A percentile compares a stretch with the other conserved stretches of the same genome.
Evolutionary conservation across 2,329 filamentous ascomycete genomes (phyloP).

Genomic region (Alternaria metachromatica): DNA sequence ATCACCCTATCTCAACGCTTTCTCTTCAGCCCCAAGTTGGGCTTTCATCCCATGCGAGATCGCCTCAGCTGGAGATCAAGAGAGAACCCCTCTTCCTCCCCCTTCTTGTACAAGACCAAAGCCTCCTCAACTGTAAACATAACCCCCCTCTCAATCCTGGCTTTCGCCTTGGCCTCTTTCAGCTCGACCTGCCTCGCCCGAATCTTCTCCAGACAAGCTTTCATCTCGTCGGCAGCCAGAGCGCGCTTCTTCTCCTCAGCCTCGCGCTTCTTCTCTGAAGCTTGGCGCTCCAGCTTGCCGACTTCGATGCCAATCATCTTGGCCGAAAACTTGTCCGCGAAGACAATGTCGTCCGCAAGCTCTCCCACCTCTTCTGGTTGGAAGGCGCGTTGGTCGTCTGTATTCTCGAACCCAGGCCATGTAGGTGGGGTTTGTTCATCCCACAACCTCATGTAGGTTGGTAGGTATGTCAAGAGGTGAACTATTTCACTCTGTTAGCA

Average conservation of each 20-base stretch:
- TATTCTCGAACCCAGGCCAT: background rate
- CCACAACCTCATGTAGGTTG: background rate
- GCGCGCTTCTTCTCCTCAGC: background rate
- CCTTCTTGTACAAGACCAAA: background rate
- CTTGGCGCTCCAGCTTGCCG: background rate
- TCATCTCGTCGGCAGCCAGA: background rate
- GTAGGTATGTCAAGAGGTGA: background rate
- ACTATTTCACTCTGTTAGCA: background rate
- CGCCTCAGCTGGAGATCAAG: background rate
- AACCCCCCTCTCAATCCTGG: background rate
- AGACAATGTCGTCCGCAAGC: background rate
- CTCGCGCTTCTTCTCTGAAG: background rate
- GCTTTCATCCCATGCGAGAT: background rate
- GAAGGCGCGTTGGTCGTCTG: background rate
- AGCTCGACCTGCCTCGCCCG: background rate
- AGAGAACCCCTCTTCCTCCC: background rate
- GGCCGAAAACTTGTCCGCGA: background rate
- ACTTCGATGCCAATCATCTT: background rate
- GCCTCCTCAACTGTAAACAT: background rate
- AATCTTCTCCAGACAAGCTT: background rate
- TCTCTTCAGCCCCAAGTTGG: background rate
- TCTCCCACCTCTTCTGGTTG: background rate
- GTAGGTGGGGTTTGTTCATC: background rate
- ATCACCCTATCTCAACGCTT: too few species aligned
- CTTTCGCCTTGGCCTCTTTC: background rate